Evolutionary conservation across 768 basidiomycete species (phyloP).

Genomic region (Collybiopsis luxurians): DNA sequence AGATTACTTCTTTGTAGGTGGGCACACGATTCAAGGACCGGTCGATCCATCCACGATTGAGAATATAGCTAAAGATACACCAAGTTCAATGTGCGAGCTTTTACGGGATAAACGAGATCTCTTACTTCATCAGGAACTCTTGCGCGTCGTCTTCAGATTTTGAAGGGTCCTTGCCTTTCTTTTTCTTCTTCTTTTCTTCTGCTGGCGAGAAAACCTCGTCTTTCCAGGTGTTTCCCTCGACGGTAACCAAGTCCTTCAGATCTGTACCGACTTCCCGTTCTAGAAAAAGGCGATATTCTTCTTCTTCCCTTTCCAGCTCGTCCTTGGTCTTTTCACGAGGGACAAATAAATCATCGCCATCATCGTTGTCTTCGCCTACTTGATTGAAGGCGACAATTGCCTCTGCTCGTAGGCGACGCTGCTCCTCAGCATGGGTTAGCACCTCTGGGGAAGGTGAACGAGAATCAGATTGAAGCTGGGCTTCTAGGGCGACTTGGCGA

Average conservation of each 20-base stretch:
- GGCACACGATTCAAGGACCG: constrained; percentile 69
- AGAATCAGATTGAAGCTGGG: constrained; percentile 49
- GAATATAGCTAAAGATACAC: constrained; percentile 69
- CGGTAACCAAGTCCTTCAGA: constrained; percentile 61
- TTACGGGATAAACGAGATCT: constrained; percentile 11
- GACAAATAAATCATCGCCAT: constrained; percentile 65
- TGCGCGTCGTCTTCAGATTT: constrained; percentile 67
- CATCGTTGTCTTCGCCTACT: constrained; percentile 34
- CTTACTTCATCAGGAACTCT: constrained; percentile 89
- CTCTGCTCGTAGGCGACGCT: constrained; percentile 70
- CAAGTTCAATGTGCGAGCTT: constrained; percentile 1
- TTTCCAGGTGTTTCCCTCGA: constrained; percentile 32
- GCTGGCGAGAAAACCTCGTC: constrained; percentile 21
- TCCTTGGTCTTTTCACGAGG: constrained; percentile 76
- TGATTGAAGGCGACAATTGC: constrained; percentile 82
- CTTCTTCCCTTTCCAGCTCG: constrained; percentile 74
- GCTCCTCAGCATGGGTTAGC: constrained; percentile 76
- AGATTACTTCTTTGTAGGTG: constrained; percentile 80
- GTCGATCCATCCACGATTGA: constrained; percentile 98
- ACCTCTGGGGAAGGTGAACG: constrained; percentile 58
- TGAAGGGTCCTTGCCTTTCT: constrained; percentile 27
- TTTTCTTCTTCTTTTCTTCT: constrained; percentile 23
- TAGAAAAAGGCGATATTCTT: constrained; percentile 82
- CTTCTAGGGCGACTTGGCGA: constrained; percentile 68
- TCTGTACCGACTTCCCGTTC: constrained; percentile 80